Evolutionary conservation across 257 asterid genomes (phyloP).

Genomic region (Fraxinus cuspidata): DNA sequence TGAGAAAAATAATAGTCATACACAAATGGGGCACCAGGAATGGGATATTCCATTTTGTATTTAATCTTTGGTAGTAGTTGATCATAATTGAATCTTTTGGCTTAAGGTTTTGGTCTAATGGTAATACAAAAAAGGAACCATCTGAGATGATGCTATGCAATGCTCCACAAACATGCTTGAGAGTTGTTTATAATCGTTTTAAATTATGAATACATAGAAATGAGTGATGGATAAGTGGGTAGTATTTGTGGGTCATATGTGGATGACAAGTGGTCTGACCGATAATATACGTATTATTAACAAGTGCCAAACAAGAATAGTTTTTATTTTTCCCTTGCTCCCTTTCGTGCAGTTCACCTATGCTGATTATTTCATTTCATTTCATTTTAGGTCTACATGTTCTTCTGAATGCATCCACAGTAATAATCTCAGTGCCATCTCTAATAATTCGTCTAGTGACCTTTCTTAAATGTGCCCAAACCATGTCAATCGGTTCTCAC

Average conservation of each 20-base stretch:
- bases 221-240: no score
- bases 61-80: background rate
- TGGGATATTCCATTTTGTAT: background rate
- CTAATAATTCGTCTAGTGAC: background rate
- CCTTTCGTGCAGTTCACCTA: background rate
- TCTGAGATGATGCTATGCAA: background rate
- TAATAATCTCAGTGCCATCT: background rate
- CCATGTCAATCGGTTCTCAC: background rate
- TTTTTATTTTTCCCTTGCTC: background rate
- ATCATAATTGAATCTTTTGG: no score
- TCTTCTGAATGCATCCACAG: background rate
- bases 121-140: background rate
- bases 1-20: background rate
- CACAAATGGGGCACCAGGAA: background rate
- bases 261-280: no score
- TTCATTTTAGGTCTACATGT: background rate
- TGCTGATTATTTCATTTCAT: background rate
- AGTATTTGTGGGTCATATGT: no score
- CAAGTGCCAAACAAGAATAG: no score
- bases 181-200: no score
- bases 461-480: background rate
- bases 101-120: background rate
- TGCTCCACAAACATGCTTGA: no score
- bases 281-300: no score
- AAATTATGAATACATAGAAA: no score